Evolutionary conservation across 2,329 filamentous ascomycete species (phyloP).

Genomic region (Harringtonia lauricola): DNA sequence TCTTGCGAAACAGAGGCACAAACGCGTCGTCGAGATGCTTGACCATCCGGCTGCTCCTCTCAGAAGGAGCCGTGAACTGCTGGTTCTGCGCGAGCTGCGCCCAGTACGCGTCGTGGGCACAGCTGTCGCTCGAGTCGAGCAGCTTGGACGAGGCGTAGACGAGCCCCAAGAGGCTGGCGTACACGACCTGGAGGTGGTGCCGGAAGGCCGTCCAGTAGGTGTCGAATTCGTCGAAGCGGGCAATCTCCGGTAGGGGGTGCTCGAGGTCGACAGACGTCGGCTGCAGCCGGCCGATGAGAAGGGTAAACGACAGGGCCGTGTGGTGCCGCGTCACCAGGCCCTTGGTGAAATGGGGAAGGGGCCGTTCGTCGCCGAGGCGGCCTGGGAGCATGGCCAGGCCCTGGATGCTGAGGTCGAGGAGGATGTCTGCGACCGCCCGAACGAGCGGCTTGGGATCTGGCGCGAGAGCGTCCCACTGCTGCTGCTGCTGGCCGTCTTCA

Average conservation of each 20-base stretch:
- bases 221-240: constrained; percentile 16
- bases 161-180: not conserved
- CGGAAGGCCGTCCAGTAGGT: constrained; percentile 11
- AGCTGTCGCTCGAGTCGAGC: too few species aligned
- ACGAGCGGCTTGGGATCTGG: constrained; percentile 17
- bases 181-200: not conserved
- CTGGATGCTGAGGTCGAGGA: constrained; percentile 12
- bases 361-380: constrained; percentile 11
- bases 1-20: constrained; percentile 20
- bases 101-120: too few species aligned
- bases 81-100: too few species aligned
- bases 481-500: constrained; percentile 11
- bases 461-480: constrained; percentile 8
- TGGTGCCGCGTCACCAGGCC: constrained; percentile 12
- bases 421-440: constrained; percentile 14
- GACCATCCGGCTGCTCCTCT: not conserved
- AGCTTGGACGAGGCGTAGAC: too few species aligned
- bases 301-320: constrained; percentile 17
- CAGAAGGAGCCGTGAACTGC: not conserved
- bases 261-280: constrained; percentile 4
- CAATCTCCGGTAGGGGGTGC: constrained; percentile 12
- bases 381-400: constrained; percentile 14
- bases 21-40: constrained; percentile 18
- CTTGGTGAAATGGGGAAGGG: constrained; percentile 15
- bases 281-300: constrained; percentile 14